Evolutionary conservation across 768 basidiomycete species (phyloP).

Genomic region (Psilocybe sp.): DNA sequence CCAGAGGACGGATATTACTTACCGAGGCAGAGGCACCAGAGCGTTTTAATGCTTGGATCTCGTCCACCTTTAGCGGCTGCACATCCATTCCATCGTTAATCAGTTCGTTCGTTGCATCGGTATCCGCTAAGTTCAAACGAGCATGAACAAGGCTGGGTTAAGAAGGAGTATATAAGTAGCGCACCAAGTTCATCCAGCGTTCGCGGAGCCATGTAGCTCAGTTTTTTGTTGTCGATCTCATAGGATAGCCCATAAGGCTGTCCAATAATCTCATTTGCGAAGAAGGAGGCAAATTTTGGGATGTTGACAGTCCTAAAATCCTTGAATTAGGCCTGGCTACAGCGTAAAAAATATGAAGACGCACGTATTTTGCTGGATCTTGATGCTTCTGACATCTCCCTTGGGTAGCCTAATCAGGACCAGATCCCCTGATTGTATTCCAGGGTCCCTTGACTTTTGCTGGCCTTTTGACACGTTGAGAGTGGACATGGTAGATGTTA

Average conservation of each 20-base stretch:
- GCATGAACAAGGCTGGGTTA: background rate
- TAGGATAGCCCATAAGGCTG: constrained; percentile 88
- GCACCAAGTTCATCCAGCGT: constrained; percentile 79
- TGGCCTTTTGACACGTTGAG: constrained; percentile 21
- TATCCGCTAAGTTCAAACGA: constrained; percentile 68
- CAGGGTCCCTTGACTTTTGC: constrained; percentile 18
- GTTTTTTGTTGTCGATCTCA: constrained; percentile 74
- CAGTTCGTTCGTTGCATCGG: constrained; percentile 93
- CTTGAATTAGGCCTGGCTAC: constrained; percentile 3
- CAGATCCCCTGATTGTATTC: constrained; percentile 68
- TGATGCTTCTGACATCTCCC: constrained; percentile 72
- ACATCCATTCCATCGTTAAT: constrained; percentile 87
- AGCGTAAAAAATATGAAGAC: constrained; percentile 20
- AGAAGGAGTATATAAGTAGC: background rate
- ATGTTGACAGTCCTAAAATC: constrained; percentile 60
- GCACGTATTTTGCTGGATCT: constrained; percentile 71
- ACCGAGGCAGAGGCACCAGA: constrained; percentile 80
- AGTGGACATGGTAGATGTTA: constrained; percentile 19
- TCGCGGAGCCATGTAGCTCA: constrained; percentile 58
- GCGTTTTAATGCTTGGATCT: constrained; percentile 81
- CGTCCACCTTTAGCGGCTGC: constrained; percentile 77
- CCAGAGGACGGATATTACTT: constrained; percentile 18
- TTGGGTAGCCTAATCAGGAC: constrained; percentile 79
- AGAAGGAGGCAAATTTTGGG: constrained; percentile 86
- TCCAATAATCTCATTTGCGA: constrained; percentile 71